phyloP scores from a whole-genome alignment of 179 eudicot genomes.

The Vitellaria paradoxa region DNA sequence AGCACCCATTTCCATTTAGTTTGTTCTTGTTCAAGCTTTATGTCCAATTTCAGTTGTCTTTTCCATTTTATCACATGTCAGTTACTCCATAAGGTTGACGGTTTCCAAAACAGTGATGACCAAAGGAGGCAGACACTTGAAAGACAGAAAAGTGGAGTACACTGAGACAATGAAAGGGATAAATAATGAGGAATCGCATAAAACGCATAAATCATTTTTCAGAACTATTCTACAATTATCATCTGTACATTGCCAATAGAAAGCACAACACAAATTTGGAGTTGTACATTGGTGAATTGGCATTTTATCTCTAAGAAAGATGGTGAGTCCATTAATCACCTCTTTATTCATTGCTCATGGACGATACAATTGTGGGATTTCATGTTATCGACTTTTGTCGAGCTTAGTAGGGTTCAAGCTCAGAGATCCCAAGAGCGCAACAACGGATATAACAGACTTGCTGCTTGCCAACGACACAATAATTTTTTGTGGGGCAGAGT shows the following conservation, averaged over 20 bases:
- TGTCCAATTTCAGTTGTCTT: not conserved
- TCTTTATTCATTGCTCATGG: no score
- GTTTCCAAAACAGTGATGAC: not conserved
- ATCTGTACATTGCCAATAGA: not conserved
- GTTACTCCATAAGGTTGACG: not conserved
- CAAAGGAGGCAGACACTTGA: not conserved
- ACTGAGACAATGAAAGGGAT: not conserved
- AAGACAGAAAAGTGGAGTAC: not conserved
- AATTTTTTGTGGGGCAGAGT: no score
- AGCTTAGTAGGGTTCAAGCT: no score
- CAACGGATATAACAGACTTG: no score
- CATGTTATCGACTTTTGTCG: no score
- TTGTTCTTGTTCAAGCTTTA: not conserved
- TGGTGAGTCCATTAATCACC: no score
- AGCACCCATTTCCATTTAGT: not conserved
- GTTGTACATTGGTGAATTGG: no score
- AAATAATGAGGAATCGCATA: not conserved
- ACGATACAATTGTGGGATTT: no score
- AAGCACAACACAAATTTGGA: not conserved
- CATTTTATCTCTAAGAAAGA: no score
- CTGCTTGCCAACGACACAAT: no score
- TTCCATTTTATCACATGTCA: not conserved
- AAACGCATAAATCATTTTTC: not conserved
- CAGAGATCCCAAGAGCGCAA: no score
- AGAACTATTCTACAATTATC: not conserved